A percentile compares a stretch with the other conserved stretches of the same genome.
These are phyloP conservation scores for Hamamelis virginiana DNA, from an alignment of 164 flowering plant species.

Conservation along the genomic window DNA sequence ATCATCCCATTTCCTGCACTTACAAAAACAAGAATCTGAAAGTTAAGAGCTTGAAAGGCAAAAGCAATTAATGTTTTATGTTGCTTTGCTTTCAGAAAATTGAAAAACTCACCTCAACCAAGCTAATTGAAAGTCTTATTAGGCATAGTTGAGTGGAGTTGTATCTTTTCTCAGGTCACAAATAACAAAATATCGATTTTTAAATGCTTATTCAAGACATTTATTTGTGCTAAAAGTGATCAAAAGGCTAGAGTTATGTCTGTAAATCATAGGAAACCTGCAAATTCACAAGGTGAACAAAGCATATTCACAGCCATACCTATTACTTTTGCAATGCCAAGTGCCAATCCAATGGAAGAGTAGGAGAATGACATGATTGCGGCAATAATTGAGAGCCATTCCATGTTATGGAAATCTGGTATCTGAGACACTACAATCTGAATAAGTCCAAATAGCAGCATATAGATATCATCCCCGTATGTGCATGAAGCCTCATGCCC, in stretches of 20 bases:
- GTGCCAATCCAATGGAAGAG: slow-evolving; percentile 27
- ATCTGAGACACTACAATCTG: slow-evolving; percentile 28
- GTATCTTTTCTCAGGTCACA: no score
- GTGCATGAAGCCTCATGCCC: background rate
- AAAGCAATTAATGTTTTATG: background rate
- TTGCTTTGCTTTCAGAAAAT: background rate
- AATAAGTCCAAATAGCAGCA: background rate
- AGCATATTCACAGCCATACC: background rate
- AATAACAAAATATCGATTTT: no score
- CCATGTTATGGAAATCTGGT: slow-evolving; percentile 27
- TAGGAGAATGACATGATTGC: slow-evolving; percentile 37
- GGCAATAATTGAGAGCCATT: slow-evolving; percentile 32
- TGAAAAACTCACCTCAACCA: background rate
- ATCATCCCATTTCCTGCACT: slow-evolving; percentile 11
- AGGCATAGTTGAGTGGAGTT: no score
- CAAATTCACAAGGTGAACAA: no score
- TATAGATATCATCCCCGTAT: background rate
- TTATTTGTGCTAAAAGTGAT: no score
- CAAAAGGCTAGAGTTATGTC: no score
- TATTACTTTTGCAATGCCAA: slow-evolving; percentile 25
- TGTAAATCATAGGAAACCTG: no score
- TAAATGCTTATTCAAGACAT: no score
- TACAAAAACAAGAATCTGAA: background rate
- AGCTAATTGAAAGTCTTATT: no score
- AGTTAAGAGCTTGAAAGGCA: no score